Conservation (phyloP, 2,329 filamentous ascomycete genomes). For the Cyphellophora attinorum region DNA sequence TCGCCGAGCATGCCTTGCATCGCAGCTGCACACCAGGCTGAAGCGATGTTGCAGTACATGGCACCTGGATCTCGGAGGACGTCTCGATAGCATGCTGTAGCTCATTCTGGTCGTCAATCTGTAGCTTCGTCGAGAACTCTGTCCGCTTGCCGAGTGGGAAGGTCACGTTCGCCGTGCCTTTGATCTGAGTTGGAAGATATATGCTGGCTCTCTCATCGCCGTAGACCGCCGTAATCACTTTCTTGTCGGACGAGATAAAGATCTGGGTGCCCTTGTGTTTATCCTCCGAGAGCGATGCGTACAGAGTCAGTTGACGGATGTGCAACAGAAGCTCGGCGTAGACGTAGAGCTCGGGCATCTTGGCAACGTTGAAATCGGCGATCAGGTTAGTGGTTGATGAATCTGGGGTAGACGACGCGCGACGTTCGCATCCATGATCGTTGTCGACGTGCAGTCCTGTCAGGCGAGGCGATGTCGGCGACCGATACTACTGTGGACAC, state of each 20-base stretch:
- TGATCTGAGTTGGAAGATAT: constrained; percentile 36
- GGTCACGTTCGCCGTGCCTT: constrained; percentile 37
- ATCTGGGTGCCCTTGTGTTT: constrained; percentile 34
- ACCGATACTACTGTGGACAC: too few relatives aligned
- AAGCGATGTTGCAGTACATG: constrained; percentile 23
- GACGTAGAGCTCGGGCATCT: constrained; percentile 24
- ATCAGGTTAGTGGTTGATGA: too few relatives aligned
- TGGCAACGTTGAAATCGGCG: too few relatives aligned
- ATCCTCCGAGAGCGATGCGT: constrained; percentile 39
- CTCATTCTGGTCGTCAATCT: constrained; percentile 32
- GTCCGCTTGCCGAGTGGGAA: constrained; percentile 33
- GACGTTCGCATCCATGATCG: too few relatives aligned
- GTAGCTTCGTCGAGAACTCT: constrained; percentile 46
- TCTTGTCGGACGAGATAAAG: constrained; percentile 34
- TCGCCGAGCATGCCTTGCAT: constrained; percentile 28
- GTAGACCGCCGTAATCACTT: constrained; percentile 34
- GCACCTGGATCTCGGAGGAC: constrained; percentile 12
- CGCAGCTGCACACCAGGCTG: constrained; percentile 30
- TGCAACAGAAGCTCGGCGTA: constrained; percentile 54
- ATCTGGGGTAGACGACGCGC: too few relatives aligned
- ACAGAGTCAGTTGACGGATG: constrained; percentile 50
- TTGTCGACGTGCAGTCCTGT: too few relatives aligned
- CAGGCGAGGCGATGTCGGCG: too few relatives aligned
- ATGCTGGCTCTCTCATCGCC: constrained; percentile 35
- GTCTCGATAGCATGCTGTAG: constrained; percentile 8